Conservation (phyloP, 2,329 filamentous ascomycete genomes). For the Hypoxylon sp. region DNA sequence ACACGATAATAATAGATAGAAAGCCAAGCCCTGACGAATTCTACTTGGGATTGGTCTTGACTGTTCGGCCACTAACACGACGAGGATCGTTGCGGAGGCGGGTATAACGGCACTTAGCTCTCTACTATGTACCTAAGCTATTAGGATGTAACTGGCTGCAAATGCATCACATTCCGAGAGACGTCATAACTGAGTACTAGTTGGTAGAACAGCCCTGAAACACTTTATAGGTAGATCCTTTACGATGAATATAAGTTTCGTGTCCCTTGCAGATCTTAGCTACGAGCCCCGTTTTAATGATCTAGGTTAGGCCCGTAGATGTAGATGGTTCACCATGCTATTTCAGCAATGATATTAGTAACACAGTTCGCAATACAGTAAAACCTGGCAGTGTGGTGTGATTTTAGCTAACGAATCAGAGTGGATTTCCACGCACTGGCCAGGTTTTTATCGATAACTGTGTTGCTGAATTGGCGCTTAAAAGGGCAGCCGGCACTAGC, state of each 20-base stretch:
- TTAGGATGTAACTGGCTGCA: no score
- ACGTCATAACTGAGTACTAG: conserved; percentile 30
- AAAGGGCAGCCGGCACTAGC: conserved; percentile 1
- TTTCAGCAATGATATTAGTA: no score
- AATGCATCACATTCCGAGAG: conserved; percentile 12
- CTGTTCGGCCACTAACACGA: conserved; percentile 17
- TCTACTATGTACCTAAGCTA: no score
- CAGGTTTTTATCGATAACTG: no score
- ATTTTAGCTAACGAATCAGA: no score
- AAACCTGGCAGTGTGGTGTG: no score
- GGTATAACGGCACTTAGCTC: conserved; percentile 22
- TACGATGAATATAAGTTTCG: conserved; percentile 25
- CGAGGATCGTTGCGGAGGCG: conserved; percentile 24
- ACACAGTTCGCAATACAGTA: no score
- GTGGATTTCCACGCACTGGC: no score
- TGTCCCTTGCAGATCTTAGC: conserved; percentile 34
- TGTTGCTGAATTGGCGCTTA: no score
- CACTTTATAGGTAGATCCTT: conserved; percentile 16
- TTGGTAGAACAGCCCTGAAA: conserved; percentile 21
- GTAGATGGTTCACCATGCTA: neutral
- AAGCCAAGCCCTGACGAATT: conserved; percentile 7
- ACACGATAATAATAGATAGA: conserved; percentile 6
- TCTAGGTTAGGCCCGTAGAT: no score
- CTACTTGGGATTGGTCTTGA: conserved; percentile 6
- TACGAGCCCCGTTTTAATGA: conserved; percentile 23